A percentile compares a stretch with the other conserved stretches of the same genome.
Evolutionary conservation across 1,284 basidiomycete genomes (phyloP).

Genomic region (Papiliotrema laurentii): DNA sequence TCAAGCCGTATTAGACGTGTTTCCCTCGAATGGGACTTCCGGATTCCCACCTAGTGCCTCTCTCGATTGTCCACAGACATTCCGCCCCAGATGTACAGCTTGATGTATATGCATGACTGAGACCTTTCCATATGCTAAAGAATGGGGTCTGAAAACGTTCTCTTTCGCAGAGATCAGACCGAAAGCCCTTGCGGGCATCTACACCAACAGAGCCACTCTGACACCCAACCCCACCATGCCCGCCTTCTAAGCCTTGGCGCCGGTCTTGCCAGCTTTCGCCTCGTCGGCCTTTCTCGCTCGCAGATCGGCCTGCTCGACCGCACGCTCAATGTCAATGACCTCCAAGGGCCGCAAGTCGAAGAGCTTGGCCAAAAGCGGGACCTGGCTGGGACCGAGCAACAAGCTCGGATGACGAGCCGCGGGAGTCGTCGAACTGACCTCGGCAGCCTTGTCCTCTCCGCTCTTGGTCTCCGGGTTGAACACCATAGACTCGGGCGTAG

Average conservation of each 20-base stretch:
- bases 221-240: too few species aligned
- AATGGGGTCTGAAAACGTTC: too few species aligned
- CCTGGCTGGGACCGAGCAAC: conserved; percentile 27
- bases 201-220: too few species aligned
- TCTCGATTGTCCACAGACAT: neutral
- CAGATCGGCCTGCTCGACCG: conserved; percentile 47
- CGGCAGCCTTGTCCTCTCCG: neutral
- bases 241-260: neutral
- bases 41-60: too few species aligned
- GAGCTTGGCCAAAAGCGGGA: conserved; percentile 35
- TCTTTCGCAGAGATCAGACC: too few species aligned
- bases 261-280: conserved; percentile 7
- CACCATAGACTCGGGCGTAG: conserved; percentile 23
- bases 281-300: conserved; percentile 16
- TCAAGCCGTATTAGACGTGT: conserved; percentile 69
- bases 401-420: conserved; percentile 18
- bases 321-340: conserved; percentile 46
- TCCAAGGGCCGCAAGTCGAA: conserved; percentile 44
- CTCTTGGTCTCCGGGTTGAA: conserved; percentile 7
- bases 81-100: neutral
- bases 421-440: conserved; percentile 7
- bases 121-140: too few species aligned
- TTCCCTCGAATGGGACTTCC: too few species aligned
- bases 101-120: neutral
- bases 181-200: too few species aligned